phyloP scores from a whole-genome alignment of 306 rosid species.

The Prosopis cineraria region DNA sequence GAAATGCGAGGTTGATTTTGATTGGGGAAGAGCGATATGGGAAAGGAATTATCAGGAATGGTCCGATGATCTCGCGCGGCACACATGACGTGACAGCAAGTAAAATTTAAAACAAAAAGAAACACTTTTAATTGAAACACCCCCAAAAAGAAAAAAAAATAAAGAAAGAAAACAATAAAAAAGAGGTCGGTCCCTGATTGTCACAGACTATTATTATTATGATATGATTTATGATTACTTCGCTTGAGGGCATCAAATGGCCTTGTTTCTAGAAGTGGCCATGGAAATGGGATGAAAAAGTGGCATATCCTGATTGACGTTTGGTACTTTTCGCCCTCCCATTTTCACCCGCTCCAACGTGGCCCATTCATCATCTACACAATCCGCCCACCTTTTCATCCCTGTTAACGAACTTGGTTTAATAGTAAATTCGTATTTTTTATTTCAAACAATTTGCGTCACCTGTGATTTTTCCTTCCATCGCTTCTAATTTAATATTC shows the following conservation, averaged over 20 bases:
- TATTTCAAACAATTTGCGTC: background rate
- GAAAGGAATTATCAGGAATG: background rate
- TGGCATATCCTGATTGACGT: background rate
- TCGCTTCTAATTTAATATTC: background rate
- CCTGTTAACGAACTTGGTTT: background rate
- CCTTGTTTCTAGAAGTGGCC: background rate
- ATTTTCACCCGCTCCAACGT: background rate
- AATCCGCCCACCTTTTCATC: background rate
- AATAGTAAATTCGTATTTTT: background rate
- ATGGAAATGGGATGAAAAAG: background rate
- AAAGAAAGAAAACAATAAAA: too few relatives aligned
- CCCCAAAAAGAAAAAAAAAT: too few relatives aligned
- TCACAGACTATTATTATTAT: background rate
- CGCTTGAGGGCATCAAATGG: background rate
- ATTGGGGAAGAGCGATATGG: background rate
- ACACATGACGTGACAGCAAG: background rate
- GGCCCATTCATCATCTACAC: background rate
- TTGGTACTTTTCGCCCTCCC: background rate
- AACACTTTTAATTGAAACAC: background rate
- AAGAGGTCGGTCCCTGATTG: background rate
- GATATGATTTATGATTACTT: background rate
- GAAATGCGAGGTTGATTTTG: background rate
- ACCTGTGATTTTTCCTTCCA: background rate
- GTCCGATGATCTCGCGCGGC: background rate
- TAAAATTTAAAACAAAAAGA: background rate